Evolutionary conservation across 1,284 basidiomycete species (phyloP).

Genomic region (Trichosporon sp.): DNA sequence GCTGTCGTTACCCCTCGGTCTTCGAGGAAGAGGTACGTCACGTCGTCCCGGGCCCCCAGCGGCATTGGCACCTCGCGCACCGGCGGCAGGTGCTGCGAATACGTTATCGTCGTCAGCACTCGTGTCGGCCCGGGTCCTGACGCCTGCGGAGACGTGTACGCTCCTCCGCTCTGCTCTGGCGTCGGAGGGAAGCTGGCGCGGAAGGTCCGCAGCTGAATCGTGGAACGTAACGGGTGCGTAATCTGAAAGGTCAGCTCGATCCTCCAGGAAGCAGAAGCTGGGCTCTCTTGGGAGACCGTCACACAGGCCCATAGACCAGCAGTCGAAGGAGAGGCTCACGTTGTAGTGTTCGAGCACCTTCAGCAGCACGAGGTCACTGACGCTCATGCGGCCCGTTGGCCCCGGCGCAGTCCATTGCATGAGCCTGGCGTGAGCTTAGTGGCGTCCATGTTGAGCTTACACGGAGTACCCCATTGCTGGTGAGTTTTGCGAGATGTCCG

Average conservation of each 20-base stretch:
- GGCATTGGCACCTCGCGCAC: constrained; percentile 18
- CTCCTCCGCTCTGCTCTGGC: not conserved
- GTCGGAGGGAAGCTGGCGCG: constrained; percentile 25
- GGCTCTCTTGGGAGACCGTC: too few relatives aligned
- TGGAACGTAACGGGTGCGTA: constrained; percentile 27
- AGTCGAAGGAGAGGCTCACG: too few relatives aligned
- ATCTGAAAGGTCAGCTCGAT: constrained; percentile 24
- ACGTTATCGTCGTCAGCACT: constrained; percentile 31
- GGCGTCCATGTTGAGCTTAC: constrained; percentile 14
- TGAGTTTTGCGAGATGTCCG: not conserved
- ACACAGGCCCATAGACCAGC: too few relatives aligned
- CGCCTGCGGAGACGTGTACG: constrained; percentile 5
- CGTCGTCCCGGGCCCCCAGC: constrained; percentile 25
- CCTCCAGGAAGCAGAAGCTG: too few relatives aligned
- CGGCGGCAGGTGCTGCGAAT: constrained; percentile 20
- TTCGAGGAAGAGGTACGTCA: constrained; percentile 38
- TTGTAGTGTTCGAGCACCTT: constrained; percentile 39
- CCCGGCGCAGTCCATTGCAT: constrained; percentile 37
- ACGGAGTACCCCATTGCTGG: constrained; percentile 32
- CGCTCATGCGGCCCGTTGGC: constrained; percentile 22
- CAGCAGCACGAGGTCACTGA: constrained; percentile 35
- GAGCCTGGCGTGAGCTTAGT: constrained; percentile 25
- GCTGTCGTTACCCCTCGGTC: constrained; percentile 18
- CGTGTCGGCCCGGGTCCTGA: constrained; percentile 14
- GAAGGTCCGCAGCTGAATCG: constrained; percentile 38